Base-by-base conservation (phyloP, 768 basidiomycete genomes). In the Hericium erinaceus region DNA sequence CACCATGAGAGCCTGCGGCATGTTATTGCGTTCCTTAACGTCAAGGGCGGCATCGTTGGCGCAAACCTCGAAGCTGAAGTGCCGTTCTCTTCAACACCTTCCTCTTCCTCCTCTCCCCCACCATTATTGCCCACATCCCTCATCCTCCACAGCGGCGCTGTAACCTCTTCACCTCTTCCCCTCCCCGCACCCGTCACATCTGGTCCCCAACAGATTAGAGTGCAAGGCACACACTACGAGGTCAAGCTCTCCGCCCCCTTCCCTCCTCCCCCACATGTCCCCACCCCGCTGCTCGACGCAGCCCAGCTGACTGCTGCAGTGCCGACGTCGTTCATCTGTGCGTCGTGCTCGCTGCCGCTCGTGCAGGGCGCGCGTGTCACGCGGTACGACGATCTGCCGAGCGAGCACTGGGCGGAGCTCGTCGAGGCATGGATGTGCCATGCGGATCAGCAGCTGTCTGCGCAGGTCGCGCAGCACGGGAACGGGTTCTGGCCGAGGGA, bases 381-480 rank as follows among this genome's bases (percentile, higher is more conserved):
- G 24, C 73, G 70, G 48, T 98, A 89, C 69, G 81, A 85, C 40
- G 94, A 97, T 67, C 75, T 98, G 12, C 95, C 95, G 3, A 94
- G 91, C 4, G 95, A 98, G 67, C 88, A 98, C 65, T 98, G 95
- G 95, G 87, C 92, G 61, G 95, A 98, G 69, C 83, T 98, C 15
- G 83, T 98, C 18, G 95, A 98, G 61, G 88, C 94, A 7, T 98
- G 95, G 95, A 93, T 98, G 89, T 98, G 95, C 65, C 95, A 98
- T 70, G 70, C 84, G 9, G 93, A 97, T 65, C 93, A 95, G 73
- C 84, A 81, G 46, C 74, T 98, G 52, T 81, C 87, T 60, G 84
- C 85, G 38, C 80, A 84, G 13, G 79, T 92, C 3, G 76, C 80
- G 60, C 79, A 79, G 61, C 75, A 72, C 70, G 75, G 73, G 64